These are phyloP conservation scores for Salix viminalis DNA, from an alignment of 345 rosid genomes.

Conservation along the genomic window DNA sequence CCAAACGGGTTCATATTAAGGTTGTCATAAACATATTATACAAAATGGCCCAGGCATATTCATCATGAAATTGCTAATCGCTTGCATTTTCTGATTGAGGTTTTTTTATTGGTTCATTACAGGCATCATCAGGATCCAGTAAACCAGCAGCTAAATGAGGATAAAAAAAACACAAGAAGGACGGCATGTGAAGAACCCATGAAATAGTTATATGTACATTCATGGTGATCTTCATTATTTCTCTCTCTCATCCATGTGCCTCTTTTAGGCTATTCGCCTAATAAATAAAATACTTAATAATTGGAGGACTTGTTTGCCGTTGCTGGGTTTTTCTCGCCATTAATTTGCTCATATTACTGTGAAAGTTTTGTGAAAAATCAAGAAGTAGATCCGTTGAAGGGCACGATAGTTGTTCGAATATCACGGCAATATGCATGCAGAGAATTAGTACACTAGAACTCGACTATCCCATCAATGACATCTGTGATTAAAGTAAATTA, in stretches of 20 bases:
- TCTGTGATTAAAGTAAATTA: too few species aligned
- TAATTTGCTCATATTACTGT: background rate
- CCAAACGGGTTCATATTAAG: background rate
- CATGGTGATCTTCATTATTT: background rate
- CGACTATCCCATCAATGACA: background rate
- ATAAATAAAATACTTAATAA: conserved; percentile 16
- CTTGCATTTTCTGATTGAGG: background rate
- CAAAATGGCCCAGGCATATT: background rate
- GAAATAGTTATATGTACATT: background rate
- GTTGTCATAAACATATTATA: background rate
- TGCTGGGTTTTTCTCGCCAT: background rate
- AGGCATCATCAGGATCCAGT: conserved; percentile 11
- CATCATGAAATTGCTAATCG: background rate
- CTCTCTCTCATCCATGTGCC: background rate
- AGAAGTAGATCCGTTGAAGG: background rate
- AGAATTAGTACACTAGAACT: background rate
- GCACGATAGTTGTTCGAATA: background rate
- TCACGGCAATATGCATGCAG: background rate
- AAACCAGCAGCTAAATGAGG: conserved; percentile 18
- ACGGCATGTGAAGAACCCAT: background rate
- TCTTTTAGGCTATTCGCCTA: conserved; percentile 16
- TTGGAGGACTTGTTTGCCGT: background rate
- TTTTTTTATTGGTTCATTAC: background rate
- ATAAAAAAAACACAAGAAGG: background rate
- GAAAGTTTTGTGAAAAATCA: background rate